Evolutionary conservation across 2,329 filamentous ascomycete species (phyloP).

Genomic region (Tolypocladium nubicola): DNA sequence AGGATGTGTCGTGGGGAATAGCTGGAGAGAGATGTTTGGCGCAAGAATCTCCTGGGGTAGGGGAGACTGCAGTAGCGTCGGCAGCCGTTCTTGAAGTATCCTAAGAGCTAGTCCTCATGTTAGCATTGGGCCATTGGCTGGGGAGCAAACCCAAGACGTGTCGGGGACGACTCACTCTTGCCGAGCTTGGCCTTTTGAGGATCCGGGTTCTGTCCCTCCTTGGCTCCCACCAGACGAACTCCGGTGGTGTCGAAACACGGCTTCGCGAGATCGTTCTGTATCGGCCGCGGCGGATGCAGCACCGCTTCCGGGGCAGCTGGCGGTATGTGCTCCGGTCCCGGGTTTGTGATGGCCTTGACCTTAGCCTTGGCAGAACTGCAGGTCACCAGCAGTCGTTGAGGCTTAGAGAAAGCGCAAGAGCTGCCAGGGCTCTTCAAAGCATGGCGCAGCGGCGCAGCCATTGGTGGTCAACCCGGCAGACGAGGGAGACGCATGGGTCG

Average conservation of each 20-base stretch:
- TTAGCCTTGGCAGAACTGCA: slow-evolving; percentile 19
- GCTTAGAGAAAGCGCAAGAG: slow-evolving; percentile 15
- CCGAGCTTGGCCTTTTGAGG: slow-evolving; percentile 53
- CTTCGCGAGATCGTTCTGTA: slow-evolving; percentile 2
- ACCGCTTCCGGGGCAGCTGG: background rate
- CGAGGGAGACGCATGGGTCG: slow-evolving; percentile 5
- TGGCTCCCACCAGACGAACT: slow-evolving; percentile 14
- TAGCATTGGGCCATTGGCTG: background rate
- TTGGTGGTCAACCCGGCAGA: slow-evolving; percentile 13
- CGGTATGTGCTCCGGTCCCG: background rate
- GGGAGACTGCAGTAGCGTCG: slow-evolving; percentile 54
- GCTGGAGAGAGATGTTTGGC: slow-evolving; percentile 59
- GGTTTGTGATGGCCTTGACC: slow-evolving; percentile 13
- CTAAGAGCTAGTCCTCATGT: slow-evolving; percentile 39
- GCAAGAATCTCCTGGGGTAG: slow-evolving; percentile 67
- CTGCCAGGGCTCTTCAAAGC: slow-evolving; percentile 12
- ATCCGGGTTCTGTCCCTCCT: slow-evolving; percentile 29
- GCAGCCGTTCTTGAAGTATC: slow-evolving; percentile 55
- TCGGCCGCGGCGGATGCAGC: background rate
- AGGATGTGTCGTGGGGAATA: slow-evolving; percentile 69
- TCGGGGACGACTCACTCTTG: slow-evolving; percentile 37
- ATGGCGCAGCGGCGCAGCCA: slow-evolving; percentile 22
- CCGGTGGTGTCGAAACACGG: slow-evolving; percentile 22
- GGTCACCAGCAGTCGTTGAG: slow-evolving; percentile 3
- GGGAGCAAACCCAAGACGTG: background rate